Percentiles rank a stretch among this genome's conserved stretches.
phyloP scores from a whole-genome alignment of 108 stramenopile species.

The Nitzschia putrida region DNA sequence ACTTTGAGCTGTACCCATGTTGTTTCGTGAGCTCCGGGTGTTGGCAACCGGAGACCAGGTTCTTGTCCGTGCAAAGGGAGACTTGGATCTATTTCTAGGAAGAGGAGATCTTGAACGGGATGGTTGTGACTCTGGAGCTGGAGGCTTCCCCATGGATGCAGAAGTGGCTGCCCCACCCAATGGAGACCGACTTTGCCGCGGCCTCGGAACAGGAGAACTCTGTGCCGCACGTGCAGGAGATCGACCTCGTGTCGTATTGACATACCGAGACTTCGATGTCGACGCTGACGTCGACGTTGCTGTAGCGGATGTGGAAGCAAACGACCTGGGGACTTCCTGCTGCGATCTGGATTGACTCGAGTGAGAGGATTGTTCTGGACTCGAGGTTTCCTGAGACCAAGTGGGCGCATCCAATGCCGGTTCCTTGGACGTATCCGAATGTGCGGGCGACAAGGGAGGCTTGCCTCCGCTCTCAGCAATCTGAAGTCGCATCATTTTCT shows the following conservation, averaged over 20 bases:
- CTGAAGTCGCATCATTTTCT: conserved; percentile 3
- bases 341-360: background rate
- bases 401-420: conserved; percentile 5
- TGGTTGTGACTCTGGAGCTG: background rate
- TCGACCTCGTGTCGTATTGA: too few species aligned
- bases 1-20: too few species aligned
- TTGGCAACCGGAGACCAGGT: background rate
- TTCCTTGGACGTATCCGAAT: background rate
- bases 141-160: background rate
- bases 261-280: too few species aligned
- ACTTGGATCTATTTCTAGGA: conserved; percentile 9
- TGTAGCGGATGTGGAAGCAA: too few species aligned
- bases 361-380: conserved; percentile 5
- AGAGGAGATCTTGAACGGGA: conserved; percentile 9
- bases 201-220: background rate
- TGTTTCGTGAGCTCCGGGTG: too few species aligned
- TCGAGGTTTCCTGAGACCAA: conserved; percentile 26
- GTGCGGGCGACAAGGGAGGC: background rate
- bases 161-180: background rate
- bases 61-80: background rate
- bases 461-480: conserved; percentile 1
- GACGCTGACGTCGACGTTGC: too few species aligned
- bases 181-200: conserved; percentile 8
- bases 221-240: too few species aligned
- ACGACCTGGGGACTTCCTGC: too few species aligned